Percentiles rank a stretch among this genome's conserved stretches.
phyloP scores from a whole-genome alignment of 441 rosid genomes.

The Biscutella laevigata region DNA sequence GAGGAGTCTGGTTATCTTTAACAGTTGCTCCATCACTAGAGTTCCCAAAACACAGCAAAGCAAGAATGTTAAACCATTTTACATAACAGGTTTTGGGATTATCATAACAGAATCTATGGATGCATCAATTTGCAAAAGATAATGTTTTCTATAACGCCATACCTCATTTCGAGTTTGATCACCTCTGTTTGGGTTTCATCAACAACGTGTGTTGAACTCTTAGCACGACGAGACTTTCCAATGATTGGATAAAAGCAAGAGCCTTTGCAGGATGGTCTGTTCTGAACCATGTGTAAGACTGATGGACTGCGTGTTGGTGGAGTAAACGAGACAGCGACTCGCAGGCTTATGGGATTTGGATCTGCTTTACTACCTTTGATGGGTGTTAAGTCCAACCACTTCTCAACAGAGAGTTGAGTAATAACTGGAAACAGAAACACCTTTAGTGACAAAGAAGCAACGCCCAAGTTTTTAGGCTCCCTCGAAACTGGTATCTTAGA shows the following conservation, averaged over 20 bases:
- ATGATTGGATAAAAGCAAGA: conserved; percentile 43
- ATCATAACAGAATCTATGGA: no score
- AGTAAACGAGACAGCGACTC: conserved; percentile 56
- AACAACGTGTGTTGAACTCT: conserved; percentile 35
- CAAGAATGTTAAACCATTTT: no score
- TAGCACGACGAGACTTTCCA: conserved; percentile 33
- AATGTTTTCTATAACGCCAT: no score
- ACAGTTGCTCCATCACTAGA: conserved; percentile 26
- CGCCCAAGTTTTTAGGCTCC: conserved; percentile 45
- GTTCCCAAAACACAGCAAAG: no score
- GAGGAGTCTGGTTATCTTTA: no score
- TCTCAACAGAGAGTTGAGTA: conserved; percentile 50
- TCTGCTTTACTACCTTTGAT: conserved; percentile 27
- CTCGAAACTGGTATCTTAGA: no score
- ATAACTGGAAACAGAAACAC: conserved; percentile 41
- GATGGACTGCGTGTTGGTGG: conserved; percentile 44
- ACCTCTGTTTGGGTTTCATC: conserved; percentile 49
- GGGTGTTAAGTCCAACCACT: conserved; percentile 67
- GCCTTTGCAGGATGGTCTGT: conserved; percentile 29
- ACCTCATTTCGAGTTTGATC: conserved; percentile 60
- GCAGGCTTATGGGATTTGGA: conserved; percentile 48
- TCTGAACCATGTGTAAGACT: conserved; percentile 42
- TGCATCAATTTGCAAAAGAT: no score
- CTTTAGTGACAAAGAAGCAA: conserved; percentile 44
- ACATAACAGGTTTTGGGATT: no score